These are phyloP conservation scores for Arbutus unedo DNA, from an alignment of 148 eudicot species.

Conservation along the genomic window DNA sequence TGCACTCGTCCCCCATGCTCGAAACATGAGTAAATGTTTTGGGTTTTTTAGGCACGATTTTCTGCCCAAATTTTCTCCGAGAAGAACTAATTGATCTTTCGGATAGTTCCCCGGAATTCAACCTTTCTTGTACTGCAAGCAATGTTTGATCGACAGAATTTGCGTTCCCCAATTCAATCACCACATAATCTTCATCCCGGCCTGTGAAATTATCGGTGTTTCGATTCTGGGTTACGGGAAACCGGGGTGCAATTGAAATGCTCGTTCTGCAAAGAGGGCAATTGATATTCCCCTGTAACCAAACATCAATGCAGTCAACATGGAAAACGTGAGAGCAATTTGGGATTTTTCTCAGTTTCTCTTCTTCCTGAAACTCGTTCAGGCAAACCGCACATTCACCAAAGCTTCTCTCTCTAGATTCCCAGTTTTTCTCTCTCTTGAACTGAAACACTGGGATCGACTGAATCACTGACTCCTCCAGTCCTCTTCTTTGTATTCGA, in stretches of 20 bases:
- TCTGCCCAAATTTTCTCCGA: slow-evolving; percentile 16
- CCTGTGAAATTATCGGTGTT: slow-evolving; percentile 19
- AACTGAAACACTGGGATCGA: slow-evolving; percentile 63
- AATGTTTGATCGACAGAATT: slow-evolving; percentile 28
- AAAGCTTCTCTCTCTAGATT: neutral
- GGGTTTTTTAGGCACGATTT: slow-evolving; percentile 2
- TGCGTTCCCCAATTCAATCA: slow-evolving; percentile 55
- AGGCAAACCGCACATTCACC: slow-evolving; percentile 80
- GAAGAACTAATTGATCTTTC: neutral
- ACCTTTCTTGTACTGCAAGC: slow-evolving; percentile 22
- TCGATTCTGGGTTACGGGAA: slow-evolving; percentile 20
- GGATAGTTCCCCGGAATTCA: slow-evolving; percentile 15
- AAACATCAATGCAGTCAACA: slow-evolving; percentile 87
- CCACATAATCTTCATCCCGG: slow-evolving; percentile 62
- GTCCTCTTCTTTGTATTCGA: slow-evolving; percentile 37
- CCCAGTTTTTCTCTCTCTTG: slow-evolving; percentile 20
- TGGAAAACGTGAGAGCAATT: slow-evolving; percentile 77
- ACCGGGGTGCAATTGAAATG: slow-evolving; percentile 37
- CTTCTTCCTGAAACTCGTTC: slow-evolving; percentile 62
- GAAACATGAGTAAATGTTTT: slow-evolving; percentile 31
- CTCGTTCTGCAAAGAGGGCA: slow-evolving; percentile 82
- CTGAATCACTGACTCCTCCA: slow-evolving; percentile 64
- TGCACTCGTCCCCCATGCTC: slow-evolving; percentile 80
- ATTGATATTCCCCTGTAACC: slow-evolving; percentile 76
- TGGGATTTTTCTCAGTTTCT: slow-evolving; percentile 70